Conservation (phyloP, 208 protist genomes). For the Wallacemonas rigidus region DNA sequence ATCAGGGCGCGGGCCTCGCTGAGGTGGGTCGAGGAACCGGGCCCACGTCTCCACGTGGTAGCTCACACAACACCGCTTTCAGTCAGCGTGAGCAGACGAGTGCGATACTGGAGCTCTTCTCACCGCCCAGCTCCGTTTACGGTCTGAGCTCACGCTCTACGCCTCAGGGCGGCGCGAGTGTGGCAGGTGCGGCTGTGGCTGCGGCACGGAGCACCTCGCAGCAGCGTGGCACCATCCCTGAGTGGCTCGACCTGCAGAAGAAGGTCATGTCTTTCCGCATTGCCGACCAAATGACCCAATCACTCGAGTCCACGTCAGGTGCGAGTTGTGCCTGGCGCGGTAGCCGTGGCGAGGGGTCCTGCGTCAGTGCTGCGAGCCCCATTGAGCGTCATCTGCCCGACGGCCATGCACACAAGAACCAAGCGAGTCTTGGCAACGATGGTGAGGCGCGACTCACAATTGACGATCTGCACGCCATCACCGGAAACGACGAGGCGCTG, state of each 20-base stretch:
- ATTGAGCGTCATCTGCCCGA: too few species aligned
- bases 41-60: background rate
- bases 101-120: constrained; percentile 10
- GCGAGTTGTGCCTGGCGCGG: too few species aligned
- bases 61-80: background rate
- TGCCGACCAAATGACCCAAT: constrained; percentile 5
- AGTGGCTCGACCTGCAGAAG: constrained; percentile 6
- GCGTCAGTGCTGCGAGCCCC: too few species aligned
- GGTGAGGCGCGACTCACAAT: constrained; percentile 26
- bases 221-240: background rate
- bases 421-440: too few species aligned
- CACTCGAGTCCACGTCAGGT: background rate
- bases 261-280: constrained; percentile 6
- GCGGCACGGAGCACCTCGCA: background rate
- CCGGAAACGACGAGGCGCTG: constrained; percentile 41
- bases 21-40: too few species aligned
- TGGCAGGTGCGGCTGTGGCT: background rate
- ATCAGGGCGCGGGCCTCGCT: background rate
- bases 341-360: too few species aligned
- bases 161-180: constrained; percentile 1
- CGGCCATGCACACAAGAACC: too few species aligned
- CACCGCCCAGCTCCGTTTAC: background rate
- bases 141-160: background rate
- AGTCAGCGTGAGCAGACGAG: constrained; percentile 11
- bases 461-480: constrained; percentile 34